Conservation (phyloP, 805 yeast genomes). For the Blastobotrys mokoenaii region DNA sequence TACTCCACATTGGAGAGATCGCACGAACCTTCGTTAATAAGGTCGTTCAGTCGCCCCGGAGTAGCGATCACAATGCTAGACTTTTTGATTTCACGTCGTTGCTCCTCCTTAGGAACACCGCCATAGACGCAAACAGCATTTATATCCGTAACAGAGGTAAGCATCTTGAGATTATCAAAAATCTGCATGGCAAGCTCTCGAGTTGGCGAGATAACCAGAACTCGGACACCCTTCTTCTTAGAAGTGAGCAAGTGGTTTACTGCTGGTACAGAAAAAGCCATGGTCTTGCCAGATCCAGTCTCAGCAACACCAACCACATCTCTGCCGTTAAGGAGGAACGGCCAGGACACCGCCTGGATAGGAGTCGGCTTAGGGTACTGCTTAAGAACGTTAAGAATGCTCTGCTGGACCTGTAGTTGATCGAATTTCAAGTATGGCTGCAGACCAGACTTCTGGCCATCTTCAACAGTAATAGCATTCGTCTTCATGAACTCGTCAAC, state of each 20-base stretch:
- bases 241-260: slow-evolving; percentile 53
- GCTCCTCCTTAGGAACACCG: slow-evolving; percentile 95
- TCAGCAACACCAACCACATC: slow-evolving; percentile 97
- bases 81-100: slow-evolving; percentile 55
- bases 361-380: slow-evolving; percentile 91
- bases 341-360: slow-evolving; percentile 93
- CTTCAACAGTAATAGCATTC: slow-evolving; percentile 77
- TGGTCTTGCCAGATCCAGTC: slow-evolving; percentile 96
- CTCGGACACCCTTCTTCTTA: slow-evolving; percentile 46
- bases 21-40: slow-evolving; percentile 80
- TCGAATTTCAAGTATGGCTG: slow-evolving; percentile 66
- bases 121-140: slow-evolving; percentile 86
- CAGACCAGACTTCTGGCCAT: slow-evolving; percentile 42
- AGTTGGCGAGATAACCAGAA: slow-evolving; percentile 88
- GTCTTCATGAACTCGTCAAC: slow-evolving; percentile 53
- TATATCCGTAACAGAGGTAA: slow-evolving; percentile 54
- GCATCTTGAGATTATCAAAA: slow-evolving; percentile 64
- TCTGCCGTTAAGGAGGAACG: slow-evolving; percentile 63
- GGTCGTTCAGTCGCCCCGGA: slow-evolving; percentile 93
- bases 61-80: slow-evolving; percentile 82
- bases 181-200: slow-evolving; percentile 95
- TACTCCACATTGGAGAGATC: slow-evolving; percentile 60
- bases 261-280: slow-evolving; percentile 98
- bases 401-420: slow-evolving; percentile 47
- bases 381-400: slow-evolving; percentile 51